Base-by-base conservation (phyloP, 768 basidiomycete genomes). In the Boletus coccyginus region DNA sequence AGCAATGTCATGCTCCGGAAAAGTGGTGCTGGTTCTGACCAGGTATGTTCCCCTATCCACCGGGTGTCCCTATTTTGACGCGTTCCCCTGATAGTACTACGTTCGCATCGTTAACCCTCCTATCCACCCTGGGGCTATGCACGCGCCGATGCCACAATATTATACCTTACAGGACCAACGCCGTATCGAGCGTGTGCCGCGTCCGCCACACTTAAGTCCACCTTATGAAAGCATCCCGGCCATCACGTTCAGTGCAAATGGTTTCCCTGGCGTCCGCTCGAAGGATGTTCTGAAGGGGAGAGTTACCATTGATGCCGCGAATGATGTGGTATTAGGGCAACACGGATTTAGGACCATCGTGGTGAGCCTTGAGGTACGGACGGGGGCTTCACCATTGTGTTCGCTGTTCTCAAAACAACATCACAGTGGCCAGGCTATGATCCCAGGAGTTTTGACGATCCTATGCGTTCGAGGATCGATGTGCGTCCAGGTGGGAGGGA, bases 371-470 rank as follows among this genome's bases (percentile, higher is more conserved):
- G 55, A 69, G 58, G 69, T 67, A 16, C 13, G 51, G 8, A 21
- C 32, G 7, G 16, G n/a, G n/a, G 35, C 11, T 31, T 42, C 27
- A 8, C 12, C 19, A n/a, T 21, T 5, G 10, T 32, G 29, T 41
- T 42, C 13, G n/a, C 29, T 21, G 31, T 32, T 16, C 53, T 59
- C 31, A 57, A 19, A 6, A n/a, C 38, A 10, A 17, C 7, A 8
- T 33, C 5, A 35, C 14, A 68, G 67, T 68, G 67, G 67, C 67
- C 67, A 3, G 67, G 67, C 11, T 68, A 69, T 9, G 33, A 53
- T 11, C 3, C 35, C 14, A 27, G 29, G 13, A 17, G 1, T 4
- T 36, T 17, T 10, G 19, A n/a, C 5, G 52, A 62, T 44, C 49
- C 55, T 7, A 60, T 60, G 58, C 58, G 21, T 31, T 16, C 53